Evolutionary conservation across 1,284 basidiomycete genomes (phyloP).

Genomic region (Ceratobasidium sp.): DNA sequence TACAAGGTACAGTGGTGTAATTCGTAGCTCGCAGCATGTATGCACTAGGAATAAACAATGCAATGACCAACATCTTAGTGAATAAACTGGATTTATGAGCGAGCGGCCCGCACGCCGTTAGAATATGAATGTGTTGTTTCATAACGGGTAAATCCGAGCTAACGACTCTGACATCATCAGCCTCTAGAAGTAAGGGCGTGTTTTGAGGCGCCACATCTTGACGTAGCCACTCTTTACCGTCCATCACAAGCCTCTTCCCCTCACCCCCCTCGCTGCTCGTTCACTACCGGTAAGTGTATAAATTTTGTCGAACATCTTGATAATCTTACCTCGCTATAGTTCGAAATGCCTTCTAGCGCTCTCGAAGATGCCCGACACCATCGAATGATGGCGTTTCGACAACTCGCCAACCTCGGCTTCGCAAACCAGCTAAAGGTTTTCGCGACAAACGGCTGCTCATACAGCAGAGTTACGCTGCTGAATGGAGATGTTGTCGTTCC

Average conservation of each 20-base stretch:
- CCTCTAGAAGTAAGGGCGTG: neutral
- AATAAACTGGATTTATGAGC: too few species aligned
- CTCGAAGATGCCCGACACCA: neutral
- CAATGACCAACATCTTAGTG: neutral
- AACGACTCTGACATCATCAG: neutral
- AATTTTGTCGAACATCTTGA: neutral
- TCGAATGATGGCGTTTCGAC: neutral
- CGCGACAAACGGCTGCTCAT: neutral
- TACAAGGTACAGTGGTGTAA: constrained; percentile 13
- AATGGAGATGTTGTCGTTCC: neutral
- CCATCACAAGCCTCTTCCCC: neutral
- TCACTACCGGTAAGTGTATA: too few species aligned
- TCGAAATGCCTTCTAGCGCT: too few species aligned
- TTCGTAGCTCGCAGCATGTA: neutral
- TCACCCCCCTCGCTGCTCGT: too few species aligned
- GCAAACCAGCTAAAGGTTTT: neutral
- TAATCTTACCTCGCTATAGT: too few species aligned
- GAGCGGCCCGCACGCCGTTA: too few species aligned
- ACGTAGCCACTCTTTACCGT: neutral
- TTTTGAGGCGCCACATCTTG: neutral
- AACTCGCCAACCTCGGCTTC: neutral
- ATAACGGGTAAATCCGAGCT: neutral
- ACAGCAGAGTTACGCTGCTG: neutral
- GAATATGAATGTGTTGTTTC: too few species aligned
- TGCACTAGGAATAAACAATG: neutral